Base-by-base conservation (phyloP, 2,329 filamentous ascomycete species). In the Cylindrodendrum hubeiense region DNA sequence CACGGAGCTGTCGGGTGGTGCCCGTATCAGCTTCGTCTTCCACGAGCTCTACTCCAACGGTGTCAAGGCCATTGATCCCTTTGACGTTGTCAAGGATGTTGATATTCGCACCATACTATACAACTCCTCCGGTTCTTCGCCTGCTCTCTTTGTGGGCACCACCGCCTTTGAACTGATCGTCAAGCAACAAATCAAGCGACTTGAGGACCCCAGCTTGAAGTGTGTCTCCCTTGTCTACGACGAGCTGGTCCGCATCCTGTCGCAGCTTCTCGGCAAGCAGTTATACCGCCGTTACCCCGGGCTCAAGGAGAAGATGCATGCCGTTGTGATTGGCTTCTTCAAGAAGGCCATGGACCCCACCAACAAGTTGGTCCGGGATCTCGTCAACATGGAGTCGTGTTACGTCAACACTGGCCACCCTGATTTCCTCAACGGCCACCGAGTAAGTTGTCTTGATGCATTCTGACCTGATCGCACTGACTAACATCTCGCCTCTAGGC, bases 401-500 rank as follows among this genome's bases (percentile, higher is more conserved):
- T 99, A 99, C 80, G 92, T 99, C 85, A 99, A 99, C 84, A 99
- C 97, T 30, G 96, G 94, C 10, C 97, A 99, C 79, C 96, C 96
- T 10, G 96, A 99, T 78, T 99, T 99, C 82, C 85, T 99, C 69
- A 98, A 97, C 77, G 96, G 96, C 26, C 95, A 98, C 79, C 91
- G 95, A 75, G 90, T 90, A 85, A 80, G 86, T 82, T 21, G 22
- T 39, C 19, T 12, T 24, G 12, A 41, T 44, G 10, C 15, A n/a
- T 17, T 15, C 4, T 6, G 4, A 30, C 49, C 37, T 24, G 19
- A 19, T 19, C 30, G 22, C 13, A 44, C 9, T 50, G 3, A 24
- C 64, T 69, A 66, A 71, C 54, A 34, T 15, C n/a, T 49, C 33
- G 2, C n/a, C n/a, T 46, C 13, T 61, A 91, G 87, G 95, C 96